These are phyloP conservation scores for Pseudogymnoascus sp. DNA, from an alignment of 2,329 filamentous ascomycete species.

Conservation along the genomic window DNA sequence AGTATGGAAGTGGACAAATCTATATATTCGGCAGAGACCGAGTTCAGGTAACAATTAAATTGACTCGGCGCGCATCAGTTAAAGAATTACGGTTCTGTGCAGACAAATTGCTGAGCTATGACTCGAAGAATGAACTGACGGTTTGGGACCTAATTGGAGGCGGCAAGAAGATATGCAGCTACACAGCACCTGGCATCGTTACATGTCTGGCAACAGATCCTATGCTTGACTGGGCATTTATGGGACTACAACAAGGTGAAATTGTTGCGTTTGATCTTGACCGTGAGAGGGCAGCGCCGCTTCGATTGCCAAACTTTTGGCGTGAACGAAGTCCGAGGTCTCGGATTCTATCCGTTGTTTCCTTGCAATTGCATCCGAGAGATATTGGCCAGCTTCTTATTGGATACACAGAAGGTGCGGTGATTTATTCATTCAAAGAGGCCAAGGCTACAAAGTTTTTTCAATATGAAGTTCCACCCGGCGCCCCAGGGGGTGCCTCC, in stretches of 20 bases:
- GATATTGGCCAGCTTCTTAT: conserved; percentile 89
- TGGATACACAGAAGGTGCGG: conserved; percentile 81
- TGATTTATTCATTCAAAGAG: conserved; percentile 91
- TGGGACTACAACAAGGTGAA: conserved; percentile 76
- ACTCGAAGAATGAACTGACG: conserved; percentile 75
- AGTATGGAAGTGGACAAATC: conserved; percentile 78
- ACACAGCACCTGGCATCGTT: conserved; percentile 69
- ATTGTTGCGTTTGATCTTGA: conserved; percentile 91
- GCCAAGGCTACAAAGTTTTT: conserved; percentile 71
- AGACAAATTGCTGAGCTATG: conserved; percentile 76
- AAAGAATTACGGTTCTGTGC: conserved; percentile 74
- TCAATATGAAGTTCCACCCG: conserved; percentile 70
- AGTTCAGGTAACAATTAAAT: conserved; percentile 65
- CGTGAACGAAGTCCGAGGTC: conserved; percentile 59
- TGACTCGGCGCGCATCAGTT: conserved; percentile 66
- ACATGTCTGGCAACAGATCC: conserved; percentile 73
- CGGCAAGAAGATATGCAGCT: conserved; percentile 56
- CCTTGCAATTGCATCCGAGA: conserved; percentile 76
- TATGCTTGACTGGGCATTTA: conserved; percentile 84
- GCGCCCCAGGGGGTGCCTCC: conserved; percentile 65
- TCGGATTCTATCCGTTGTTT: conserved; percentile 58
- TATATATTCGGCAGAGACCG: conserved; percentile 80
- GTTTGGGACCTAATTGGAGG: conserved; percentile 68
- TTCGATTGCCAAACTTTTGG: conserved; percentile 86
- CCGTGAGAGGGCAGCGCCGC: conserved; percentile 63